phyloP scores from a whole-genome alignment of 192 early-diverging fungal species.

The Coemansia sp. region DNA sequence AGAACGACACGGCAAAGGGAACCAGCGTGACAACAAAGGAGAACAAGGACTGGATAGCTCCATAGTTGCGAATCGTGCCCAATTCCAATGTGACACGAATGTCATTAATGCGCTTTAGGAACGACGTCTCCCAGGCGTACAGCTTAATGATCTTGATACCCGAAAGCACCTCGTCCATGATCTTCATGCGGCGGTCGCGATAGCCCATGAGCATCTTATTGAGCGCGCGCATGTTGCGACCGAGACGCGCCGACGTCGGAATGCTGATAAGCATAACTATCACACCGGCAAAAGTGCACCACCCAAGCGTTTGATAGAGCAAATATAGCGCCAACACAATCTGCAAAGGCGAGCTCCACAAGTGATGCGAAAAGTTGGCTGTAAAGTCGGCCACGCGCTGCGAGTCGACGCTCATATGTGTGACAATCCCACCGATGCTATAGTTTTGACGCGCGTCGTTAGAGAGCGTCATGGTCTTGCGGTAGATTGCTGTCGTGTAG shows the following conservation, averaged over 20 bases:
- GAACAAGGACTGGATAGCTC: conserved; percentile 36
- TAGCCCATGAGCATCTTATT: conserved; percentile 85
- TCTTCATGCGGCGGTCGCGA: conserved; percentile 67
- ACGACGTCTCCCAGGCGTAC: conserved; percentile 68
- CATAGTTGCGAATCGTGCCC: conserved; percentile 42
- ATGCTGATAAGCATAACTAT: conserved; percentile 82
- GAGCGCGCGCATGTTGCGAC: conserved; percentile 69
- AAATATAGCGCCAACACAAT: conserved; percentile 79
- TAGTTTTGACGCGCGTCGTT: conserved; percentile 82
- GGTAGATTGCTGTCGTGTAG: conserved; percentile 86
- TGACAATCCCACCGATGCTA: conserved; percentile 81
- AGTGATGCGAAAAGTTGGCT: conserved; percentile 74
- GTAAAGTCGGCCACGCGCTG: conserved; percentile 70
- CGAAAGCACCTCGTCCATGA: conserved; percentile 66
- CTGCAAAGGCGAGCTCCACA: conserved; percentile 85
- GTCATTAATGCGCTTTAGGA: conserved; percentile 47
- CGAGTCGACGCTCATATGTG: conserved; percentile 77
- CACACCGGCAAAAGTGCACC: conserved; percentile 86
- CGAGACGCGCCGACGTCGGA: conserved; percentile 77
- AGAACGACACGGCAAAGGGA: conserved; percentile 52
- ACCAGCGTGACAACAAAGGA: conserved; percentile 49
- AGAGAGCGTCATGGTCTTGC: conserved; percentile 83
- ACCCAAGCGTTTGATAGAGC: conserved; percentile 82
- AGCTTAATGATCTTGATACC: conserved; percentile 75
- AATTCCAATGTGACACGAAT: conserved; percentile 45